phyloP scores from a whole-genome alignment of 768 basidiomycete species.

The Sistotremastrum suecicum region DNA sequence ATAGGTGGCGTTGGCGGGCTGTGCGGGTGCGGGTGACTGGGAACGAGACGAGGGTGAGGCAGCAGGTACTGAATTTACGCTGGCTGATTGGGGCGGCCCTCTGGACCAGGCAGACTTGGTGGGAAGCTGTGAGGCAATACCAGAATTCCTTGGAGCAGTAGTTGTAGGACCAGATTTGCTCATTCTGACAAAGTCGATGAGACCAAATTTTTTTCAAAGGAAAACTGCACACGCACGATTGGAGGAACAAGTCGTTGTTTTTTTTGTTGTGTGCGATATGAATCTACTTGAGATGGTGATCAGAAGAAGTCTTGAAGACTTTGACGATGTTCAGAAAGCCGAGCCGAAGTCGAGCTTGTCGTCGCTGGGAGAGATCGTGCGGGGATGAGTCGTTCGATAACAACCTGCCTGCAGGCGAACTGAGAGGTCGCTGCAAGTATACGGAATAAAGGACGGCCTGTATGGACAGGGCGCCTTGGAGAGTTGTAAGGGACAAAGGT shows the following conservation, averaged over 20 bases:
- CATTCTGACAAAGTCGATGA: constrained; percentile 46
- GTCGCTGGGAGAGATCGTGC: no score
- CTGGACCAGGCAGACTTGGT: constrained; percentile 82
- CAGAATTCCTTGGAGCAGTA: constrained; percentile 39
- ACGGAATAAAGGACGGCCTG: background rate
- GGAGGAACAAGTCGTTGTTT: constrained; percentile 24
- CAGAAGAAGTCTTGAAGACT: constrained; percentile 27
- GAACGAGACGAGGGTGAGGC: constrained; percentile 52
- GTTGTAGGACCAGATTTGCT: constrained; percentile 71
- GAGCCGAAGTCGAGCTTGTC: no score
- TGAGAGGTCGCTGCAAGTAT: constrained; percentile 2
- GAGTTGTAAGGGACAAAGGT: no score
- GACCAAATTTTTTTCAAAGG: constrained; percentile 1
- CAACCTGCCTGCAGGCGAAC: constrained; percentile 85
- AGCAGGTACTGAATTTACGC: constrained; percentile 21
- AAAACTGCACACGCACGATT: constrained; percentile 18
- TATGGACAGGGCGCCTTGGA: no score
- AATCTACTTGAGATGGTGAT: background rate
- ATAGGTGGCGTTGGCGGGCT: constrained; percentile 28
- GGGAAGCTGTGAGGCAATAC: constrained; percentile 53
- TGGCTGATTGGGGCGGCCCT: constrained; percentile 53
- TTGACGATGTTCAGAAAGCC: constrained; percentile 33
- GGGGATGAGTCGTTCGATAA: constrained; percentile 59
- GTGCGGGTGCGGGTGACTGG: constrained; percentile 58
- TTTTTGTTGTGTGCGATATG: constrained; percentile 19